A percentile compares a stretch with the other conserved stretches of the same genome.
Evolutionary conservation across 2,329 filamentous ascomycete species (phyloP).

Genomic region (Proliferodiscus dingleyae): DNA sequence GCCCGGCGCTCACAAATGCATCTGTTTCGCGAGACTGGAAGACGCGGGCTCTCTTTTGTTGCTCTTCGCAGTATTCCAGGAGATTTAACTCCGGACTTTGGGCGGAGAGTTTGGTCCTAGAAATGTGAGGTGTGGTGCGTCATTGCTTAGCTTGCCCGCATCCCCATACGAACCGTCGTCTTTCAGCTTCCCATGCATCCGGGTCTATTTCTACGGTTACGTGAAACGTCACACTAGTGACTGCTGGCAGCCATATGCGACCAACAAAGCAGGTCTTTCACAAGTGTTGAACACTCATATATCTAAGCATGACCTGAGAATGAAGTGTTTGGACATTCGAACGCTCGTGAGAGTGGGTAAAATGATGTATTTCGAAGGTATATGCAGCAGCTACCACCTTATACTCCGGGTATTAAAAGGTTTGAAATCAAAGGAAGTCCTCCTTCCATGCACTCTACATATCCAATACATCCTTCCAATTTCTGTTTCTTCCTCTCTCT

Average conservation of each 20-base stretch:
- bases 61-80: not conserved
- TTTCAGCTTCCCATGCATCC: not conserved
- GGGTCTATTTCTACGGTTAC: too few relatives aligned
- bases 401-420: conserved; percentile 7
- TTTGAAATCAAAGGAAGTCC: not conserved
- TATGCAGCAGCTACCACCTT: not conserved
- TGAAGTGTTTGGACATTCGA: not conserved
- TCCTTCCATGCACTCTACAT: not conserved
- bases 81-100: not conserved
- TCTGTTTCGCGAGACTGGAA: too few relatives aligned
- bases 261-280: not conserved
- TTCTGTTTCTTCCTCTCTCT: not conserved
- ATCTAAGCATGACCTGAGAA: not conserved
- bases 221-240: too few relatives aligned
- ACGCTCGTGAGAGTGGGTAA: not conserved
- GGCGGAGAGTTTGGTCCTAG: not conserved
- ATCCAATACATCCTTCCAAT: not conserved
- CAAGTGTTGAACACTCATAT: not conserved
- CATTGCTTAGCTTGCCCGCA: not conserved
- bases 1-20: too few relatives aligned
- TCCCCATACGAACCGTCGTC: not conserved
- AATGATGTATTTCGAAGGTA: conserved; percentile 4
- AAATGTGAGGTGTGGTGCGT: not conserved
- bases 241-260: too few relatives aligned
- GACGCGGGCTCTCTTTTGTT: too few relatives aligned